Percentiles rank a stretch among this genome's conserved stretches.
Conservation (phyloP, 768 basidiomycete species). For the Mycena albidolilacea region DNA sequence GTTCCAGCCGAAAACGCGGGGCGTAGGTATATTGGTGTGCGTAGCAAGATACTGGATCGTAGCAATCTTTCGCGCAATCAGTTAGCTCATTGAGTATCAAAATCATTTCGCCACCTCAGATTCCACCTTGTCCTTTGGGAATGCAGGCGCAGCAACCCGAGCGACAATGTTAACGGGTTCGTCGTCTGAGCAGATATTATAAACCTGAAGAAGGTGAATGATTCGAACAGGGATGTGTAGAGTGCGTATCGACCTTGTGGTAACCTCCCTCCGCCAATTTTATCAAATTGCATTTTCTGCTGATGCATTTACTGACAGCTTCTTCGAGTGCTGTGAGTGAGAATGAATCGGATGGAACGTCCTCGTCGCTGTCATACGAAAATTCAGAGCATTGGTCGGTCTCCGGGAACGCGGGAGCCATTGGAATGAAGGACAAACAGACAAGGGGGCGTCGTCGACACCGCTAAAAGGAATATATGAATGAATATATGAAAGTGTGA, state of each 20-base stretch:
- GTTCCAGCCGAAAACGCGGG: conserved; percentile 38
- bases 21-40: conserved; percentile 36
- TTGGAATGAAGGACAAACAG: background rate
- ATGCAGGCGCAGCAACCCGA: conserved; percentile 39
- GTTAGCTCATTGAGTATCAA: too few relatives aligned
- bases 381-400: conserved; percentile 21
- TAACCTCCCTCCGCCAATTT: conserved; percentile 40
- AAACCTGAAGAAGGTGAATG: conserved; percentile 21
- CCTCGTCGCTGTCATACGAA: conserved; percentile 34
- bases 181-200: conserved; percentile 13
- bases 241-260: conserved; percentile 34
- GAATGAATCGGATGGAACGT: conserved; percentile 22
- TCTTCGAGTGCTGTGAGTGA: conserved; percentile 21
- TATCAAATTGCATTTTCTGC: conserved; percentile 19
- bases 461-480: too few relatives aligned
- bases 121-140: conserved; percentile 42
- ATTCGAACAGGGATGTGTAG: background rate
- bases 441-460: too few relatives aligned
- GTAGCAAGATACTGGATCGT: conserved; percentile 38
- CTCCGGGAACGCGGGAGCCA: background rate
- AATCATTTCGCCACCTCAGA: conserved; percentile 32
- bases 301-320: conserved; percentile 19
- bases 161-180: conserved; percentile 22
- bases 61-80: conserved; percentile 31
- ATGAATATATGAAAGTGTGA: too few relatives aligned